Conservation (phyloP, 2,329 filamentous ascomycete genomes). For the Coniochaeta sp. region DNA sequence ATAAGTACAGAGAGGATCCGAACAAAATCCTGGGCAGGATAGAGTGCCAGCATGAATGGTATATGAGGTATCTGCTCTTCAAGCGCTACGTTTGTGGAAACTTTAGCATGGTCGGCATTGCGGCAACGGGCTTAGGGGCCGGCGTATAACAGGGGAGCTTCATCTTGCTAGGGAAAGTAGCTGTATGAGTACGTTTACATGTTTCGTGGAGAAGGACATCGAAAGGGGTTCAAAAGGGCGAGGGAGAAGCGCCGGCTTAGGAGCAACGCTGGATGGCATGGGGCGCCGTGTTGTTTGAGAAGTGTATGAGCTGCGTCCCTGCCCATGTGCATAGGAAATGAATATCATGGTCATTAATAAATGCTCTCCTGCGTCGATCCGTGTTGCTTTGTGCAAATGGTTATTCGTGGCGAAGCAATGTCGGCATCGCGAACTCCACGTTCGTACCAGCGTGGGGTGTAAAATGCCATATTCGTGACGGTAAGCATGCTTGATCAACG, state of each 20-base stretch:
- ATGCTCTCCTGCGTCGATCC: not conserved
- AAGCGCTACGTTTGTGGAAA: not conserved
- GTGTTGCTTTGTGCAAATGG: too few relatives aligned
- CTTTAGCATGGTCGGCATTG: not conserved
- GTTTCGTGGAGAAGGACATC: not conserved
- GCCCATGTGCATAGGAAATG: not conserved
- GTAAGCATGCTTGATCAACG: too few relatives aligned
- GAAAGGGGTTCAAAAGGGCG: not conserved
- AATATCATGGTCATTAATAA: not conserved
- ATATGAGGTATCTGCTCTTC: not conserved
- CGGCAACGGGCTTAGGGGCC: not conserved
- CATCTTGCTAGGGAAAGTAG: not conserved
- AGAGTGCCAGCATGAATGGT: not conserved
- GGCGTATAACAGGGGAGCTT: not conserved
- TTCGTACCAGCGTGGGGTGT: too few relatives aligned
- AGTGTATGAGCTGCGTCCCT: not conserved
- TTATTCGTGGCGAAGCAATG: too few relatives aligned
- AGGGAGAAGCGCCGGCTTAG: not conserved
- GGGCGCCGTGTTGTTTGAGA: too few relatives aligned
- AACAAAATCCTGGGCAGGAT: not conserved
- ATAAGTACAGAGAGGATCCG: conserved; percentile 24
- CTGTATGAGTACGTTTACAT: not conserved
- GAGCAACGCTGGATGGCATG: too few relatives aligned
- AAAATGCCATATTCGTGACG: too few relatives aligned
- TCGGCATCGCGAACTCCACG: too few relatives aligned